These are phyloP conservation scores for Cenchrus fungigraminus DNA, from an alignment of 176 grass and related monocot species.

Conservation along the genomic window DNA sequence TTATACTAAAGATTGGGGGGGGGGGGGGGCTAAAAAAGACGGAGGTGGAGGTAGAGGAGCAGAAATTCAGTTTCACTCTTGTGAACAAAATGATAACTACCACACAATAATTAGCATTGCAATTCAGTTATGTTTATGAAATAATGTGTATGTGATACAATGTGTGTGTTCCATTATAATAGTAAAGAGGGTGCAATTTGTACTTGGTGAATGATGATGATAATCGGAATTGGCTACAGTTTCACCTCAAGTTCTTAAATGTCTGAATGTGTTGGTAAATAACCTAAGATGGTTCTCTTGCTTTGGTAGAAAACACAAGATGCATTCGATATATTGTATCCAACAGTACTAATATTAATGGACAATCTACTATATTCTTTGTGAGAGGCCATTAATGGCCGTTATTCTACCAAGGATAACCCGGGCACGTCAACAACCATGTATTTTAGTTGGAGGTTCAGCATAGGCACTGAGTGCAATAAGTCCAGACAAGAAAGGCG, in stretches of 20 bases:
- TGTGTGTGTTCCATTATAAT: neutral
- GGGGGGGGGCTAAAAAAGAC: too few relatives aligned
- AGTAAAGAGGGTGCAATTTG: neutral
- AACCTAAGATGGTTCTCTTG: conserved; percentile 1
- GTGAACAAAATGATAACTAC: neutral
- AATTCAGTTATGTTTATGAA: neutral
- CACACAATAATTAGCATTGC: too few relatives aligned
- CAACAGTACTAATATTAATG: neutral
- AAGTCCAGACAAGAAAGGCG: neutral
- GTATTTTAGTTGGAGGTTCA: neutral
- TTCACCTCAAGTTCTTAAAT: neutral
- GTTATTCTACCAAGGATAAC: neutral
- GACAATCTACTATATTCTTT: neutral
- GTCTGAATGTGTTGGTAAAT: neutral
- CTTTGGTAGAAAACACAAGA: neutral
- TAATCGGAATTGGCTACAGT: neutral
- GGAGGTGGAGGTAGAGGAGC: too few relatives aligned
- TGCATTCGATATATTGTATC: neutral
- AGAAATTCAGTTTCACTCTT: neutral
- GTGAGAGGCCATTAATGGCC: neutral
- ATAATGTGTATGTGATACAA: neutral
- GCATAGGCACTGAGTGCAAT: neutral
- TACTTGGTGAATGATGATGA: too few relatives aligned
- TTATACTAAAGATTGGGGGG: neutral
- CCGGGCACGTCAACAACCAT: neutral